Conservation (phyloP, 2,329 filamentous ascomycete genomes). For the Pezicula rhizophila region DNA sequence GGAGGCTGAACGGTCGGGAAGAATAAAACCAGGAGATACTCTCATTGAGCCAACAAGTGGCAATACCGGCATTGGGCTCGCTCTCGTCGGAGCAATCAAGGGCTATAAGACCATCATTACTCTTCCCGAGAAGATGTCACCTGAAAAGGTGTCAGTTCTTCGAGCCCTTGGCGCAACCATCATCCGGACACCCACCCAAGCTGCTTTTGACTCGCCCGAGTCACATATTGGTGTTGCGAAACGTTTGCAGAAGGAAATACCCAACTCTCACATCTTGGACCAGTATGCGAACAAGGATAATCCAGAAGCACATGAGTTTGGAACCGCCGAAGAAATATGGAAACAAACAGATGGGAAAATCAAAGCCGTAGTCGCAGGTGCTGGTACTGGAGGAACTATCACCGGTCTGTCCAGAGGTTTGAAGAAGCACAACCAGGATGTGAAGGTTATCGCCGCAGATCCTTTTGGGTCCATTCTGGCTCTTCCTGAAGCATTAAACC, state of each 20-base stretch:
- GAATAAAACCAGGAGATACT: slow-evolving; percentile 95
- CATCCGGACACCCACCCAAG: slow-evolving; percentile 93
- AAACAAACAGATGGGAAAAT: slow-evolving; percentile 78
- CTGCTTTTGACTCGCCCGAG: slow-evolving; percentile 89
- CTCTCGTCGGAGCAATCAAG: slow-evolving; percentile 90
- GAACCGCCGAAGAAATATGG: slow-evolving; percentile 96
- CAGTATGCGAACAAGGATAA: slow-evolving; percentile 93
- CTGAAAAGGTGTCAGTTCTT: slow-evolving; percentile 93
- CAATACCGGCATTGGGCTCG: slow-evolving; percentile 94
- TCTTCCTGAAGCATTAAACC: slow-evolving; percentile 71
- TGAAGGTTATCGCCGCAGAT: slow-evolving; percentile 90
- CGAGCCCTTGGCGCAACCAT: slow-evolving; percentile 93
- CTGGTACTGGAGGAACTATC: slow-evolving; percentile 92
- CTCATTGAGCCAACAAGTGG: slow-evolving; percentile 97
- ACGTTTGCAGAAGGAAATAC: slow-evolving; percentile 87
- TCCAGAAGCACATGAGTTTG: slow-evolving; percentile 85
- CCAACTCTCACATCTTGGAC: slow-evolving; percentile 93
- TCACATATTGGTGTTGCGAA: slow-evolving; percentile 94
- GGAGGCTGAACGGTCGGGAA: slow-evolving; percentile 81
- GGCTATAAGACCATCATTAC: slow-evolving; percentile 99
- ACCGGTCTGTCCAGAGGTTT: slow-evolving; percentile 82
- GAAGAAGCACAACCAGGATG: slow-evolving; percentile 74
- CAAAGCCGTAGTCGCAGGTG: slow-evolving; percentile 79
- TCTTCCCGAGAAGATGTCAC: slow-evolving; percentile 97
- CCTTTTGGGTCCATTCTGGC: slow-evolving; percentile 89